Base-by-base conservation (phyloP, 257 asterid species). In the Jacaranda mimosifolia region DNA sequence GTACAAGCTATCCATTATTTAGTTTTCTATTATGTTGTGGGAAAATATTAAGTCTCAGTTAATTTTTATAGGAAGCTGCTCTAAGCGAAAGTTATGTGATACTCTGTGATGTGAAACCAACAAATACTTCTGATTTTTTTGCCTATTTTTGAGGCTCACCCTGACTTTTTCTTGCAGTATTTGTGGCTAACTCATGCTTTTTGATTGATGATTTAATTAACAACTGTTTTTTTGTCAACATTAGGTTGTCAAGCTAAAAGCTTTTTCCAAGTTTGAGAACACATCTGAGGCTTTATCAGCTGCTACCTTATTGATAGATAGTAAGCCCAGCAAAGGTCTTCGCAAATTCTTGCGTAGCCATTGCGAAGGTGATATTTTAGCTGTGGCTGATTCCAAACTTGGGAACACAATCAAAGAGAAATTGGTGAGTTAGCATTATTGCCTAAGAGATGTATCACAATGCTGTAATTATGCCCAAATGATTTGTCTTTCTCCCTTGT, bases 361-460 rank as follows among this genome's bases (percentile, higher is more conserved):
- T 68, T 93, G 98, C 77, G 93, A 91, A 10, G 88, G 81, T 10
- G 94, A 90, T 72, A 75, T 84, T 42, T 73, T 90, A 66, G 96
- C 85, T 10, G 96, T 93, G 3, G 98, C 98, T 73, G 98, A 93
- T 84, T 91, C 98, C 5, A 91, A 90, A 75, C 93, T 93, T 5
- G 98, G 98, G 42, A 93, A 91, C 74, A 77, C 85, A 56, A 91
- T 93, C 75, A 93, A 91, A 74, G 98, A 93, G 84, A 93, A 93
- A 82, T 86, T 93, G 94, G 97, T 93, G 55, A 85, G 96, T 49
- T 56, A 51, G 32, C n/a, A n/a, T 45, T 1, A 18, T 42, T 3
- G 5, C 36, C 1, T 59, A 8, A 39, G 11, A 10, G 15, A 10
- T 63, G 38, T 59, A 46, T 21, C 11, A 15, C 6, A 3, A 36